Evolutionary conservation across 1,284 basidiomycete species (phyloP), one percentile per base, ranked within the genome.

Genomic region (Rhodotorula sp.): DNA sequence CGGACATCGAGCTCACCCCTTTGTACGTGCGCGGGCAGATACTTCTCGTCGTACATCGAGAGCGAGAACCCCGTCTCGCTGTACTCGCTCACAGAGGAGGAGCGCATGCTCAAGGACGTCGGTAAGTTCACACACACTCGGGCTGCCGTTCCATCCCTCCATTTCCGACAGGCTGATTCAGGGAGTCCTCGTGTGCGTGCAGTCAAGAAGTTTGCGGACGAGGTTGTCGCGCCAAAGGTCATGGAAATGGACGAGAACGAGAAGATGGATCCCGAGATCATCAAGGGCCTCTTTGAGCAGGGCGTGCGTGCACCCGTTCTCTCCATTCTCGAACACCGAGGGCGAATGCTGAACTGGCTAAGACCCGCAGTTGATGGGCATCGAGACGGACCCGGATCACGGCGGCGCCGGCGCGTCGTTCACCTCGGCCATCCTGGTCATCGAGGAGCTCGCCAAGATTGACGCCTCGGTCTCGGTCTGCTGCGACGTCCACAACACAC

Each of bases 181-280:
- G 8, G n/a, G n/a, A 20, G 7, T 11, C 13, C 19, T n/a, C 9
- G 9, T 15, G 0, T 4, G 6, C 36, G 10, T 22, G 27, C 72
- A 92, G 94, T 96, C 32, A 85, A 86, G 78, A 88, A 90, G 52
- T 98, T 97, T 76, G 92, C 95, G 1, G 84, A 86, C 69, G 93
- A 98, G 66, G 88, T 95, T 46, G 87, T 99, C 30, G 90, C 82
- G 17, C 95, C 96, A 56, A 91, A 88, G 79, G 94, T 97, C 65
- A 86, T 89, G 52, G 91, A 94, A 79, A 99, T 99, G 96, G 95
- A 99, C 80, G 95, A 99, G 84, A 89, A 89, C 63, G 96, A 99
- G 82, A 84, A 83, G 77, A 99, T 99, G 96, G 93, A 97, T 80
- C 88, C 91, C 2, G 84, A 82, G 3, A 82, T 99, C 77, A 92